Conservation (phyloP, 345 rosid species). For the Syzygium grande region DNA sequence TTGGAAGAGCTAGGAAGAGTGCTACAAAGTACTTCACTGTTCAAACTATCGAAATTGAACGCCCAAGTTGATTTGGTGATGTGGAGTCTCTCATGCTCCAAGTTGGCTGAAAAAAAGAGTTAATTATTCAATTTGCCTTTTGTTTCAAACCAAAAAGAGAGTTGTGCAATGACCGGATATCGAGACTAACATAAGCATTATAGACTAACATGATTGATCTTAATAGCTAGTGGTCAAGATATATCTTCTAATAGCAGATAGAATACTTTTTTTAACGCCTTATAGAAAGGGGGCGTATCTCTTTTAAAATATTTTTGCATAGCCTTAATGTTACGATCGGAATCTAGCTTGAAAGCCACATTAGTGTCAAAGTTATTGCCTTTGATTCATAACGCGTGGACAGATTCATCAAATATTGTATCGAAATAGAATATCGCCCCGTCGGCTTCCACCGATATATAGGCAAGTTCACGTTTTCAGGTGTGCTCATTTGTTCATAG, state of each 20-base stretch:
- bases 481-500: background rate
- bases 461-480: background rate
- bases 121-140: background rate
- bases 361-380: background rate
- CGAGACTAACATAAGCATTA: background rate
- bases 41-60: background rate
- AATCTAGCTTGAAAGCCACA: background rate
- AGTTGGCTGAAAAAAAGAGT: background rate
- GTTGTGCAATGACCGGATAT: background rate
- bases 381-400: fast-evolving
- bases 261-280: background rate
- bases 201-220: background rate
- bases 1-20: background rate
- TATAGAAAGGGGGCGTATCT: background rate
- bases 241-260: background rate
- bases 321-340: background rate
- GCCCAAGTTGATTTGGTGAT: background rate
- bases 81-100: background rate
- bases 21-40: background rate
- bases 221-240: background rate
- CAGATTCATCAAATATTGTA: background rate
- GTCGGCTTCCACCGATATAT: background rate
- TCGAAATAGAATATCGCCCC: background rate
- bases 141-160: background rate
- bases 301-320: background rate